Percentiles rank a stretch among this genome's conserved stretches.
phyloP scores from a whole-genome alignment of 176 grass and related monocot species.

The Zoysia pacifica region DNA sequence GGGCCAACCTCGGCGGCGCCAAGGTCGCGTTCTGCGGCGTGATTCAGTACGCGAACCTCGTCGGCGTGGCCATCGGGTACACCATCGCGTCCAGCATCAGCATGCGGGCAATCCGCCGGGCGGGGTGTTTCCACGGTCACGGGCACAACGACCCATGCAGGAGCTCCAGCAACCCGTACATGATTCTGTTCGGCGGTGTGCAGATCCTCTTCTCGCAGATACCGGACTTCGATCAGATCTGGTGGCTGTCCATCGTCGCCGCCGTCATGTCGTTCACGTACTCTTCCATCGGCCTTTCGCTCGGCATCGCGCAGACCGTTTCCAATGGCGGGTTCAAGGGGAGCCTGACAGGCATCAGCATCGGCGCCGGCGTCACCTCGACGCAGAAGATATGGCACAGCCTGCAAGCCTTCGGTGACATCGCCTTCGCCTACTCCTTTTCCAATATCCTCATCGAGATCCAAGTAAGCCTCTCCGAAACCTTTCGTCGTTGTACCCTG shows the following conservation, averaged over 20 bases:
- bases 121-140: conserved; percentile 38
- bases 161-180: conserved; percentile 48
- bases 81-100: conserved; percentile 60
- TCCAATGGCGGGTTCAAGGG: background rate
- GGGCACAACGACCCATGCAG: conserved; percentile 38
- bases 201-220: conserved; percentile 63
- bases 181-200: conserved; percentile 43
- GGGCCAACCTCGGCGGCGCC: conserved; percentile 52
- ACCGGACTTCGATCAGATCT: conserved; percentile 59
- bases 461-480: conserved; percentile 17
- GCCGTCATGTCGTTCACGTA: conserved; percentile 66
- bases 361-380: background rate
- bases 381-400: background rate
- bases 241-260: conserved; percentile 67
- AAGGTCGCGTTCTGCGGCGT: conserved; percentile 43
- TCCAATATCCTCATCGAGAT: conserved; percentile 56
- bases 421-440: conserved; percentile 22
- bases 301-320: conserved; percentile 49
- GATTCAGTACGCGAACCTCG: conserved; percentile 58
- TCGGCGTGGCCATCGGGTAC: conserved; percentile 55
- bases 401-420: background rate
- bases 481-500: background rate
- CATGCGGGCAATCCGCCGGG: conserved; percentile 47
- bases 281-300: conserved; percentile 40
- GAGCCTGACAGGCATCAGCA: background rate